phyloP scores from a whole-genome alignment of 2,329 filamentous ascomycete genomes.

The Paracorniculantispora psalliotae region DNA sequence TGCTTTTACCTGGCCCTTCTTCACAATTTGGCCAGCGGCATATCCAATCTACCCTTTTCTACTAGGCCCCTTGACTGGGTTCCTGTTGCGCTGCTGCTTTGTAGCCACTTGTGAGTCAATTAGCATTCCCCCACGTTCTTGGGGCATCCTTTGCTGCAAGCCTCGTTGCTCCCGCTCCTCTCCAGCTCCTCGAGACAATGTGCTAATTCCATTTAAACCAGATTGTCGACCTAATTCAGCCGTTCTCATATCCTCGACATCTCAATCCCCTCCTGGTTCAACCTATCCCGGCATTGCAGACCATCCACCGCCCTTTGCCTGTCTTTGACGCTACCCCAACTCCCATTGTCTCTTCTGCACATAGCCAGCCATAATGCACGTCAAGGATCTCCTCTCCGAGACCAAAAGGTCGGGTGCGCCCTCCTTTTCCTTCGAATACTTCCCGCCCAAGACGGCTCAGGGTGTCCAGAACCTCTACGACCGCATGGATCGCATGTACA shows the following conservation, averaged over 20 bases:
- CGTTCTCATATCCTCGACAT: too few species aligned
- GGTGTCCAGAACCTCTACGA: constrained; percentile 99
- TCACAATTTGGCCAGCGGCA: background rate
- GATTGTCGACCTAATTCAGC: background rate
- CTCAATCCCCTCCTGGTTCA: too few species aligned
- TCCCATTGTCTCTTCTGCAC: background rate
- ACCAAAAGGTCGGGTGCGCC: constrained; percentile 73
- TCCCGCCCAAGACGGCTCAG: constrained; percentile 94
- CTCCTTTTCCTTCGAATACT: constrained; percentile 99
- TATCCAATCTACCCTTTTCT: background rate
- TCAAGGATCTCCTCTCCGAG: constrained; percentile 83
- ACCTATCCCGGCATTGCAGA: background rate
- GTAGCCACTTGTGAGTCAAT: constrained; percentile 8
- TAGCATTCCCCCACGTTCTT: background rate
- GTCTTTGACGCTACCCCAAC: background rate
- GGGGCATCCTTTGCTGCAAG: background rate
- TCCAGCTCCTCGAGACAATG: background rate
- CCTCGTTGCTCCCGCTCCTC: background rate
- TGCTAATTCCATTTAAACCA: background rate
- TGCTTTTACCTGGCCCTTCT: background rate
- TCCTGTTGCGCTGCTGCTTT: background rate
- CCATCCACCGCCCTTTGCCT: background rate
- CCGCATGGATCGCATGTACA: constrained; percentile 98
- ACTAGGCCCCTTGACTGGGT: constrained; percentile 12
- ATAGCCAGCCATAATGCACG: constrained; percentile 68